Evolutionary conservation across 148 eudicot species (phyloP).

Genomic region (Vaccinium macrocarpon): DNA sequence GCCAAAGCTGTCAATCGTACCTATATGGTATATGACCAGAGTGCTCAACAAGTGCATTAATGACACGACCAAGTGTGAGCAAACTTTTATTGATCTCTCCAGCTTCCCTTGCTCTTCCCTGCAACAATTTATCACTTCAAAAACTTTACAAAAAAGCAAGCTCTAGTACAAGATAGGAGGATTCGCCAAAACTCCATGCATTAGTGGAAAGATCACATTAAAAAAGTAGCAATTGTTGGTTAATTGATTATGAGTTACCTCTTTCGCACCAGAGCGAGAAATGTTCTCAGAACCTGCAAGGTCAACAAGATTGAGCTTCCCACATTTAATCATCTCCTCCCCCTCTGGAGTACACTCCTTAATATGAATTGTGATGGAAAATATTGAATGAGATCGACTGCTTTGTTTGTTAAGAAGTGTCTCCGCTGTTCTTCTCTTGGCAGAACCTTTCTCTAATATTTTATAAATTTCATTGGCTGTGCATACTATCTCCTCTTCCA

Average conservation of each 20-base stretch:
- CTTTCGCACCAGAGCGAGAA: slow-evolving; percentile 97
- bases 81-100: slow-evolving; percentile 98
- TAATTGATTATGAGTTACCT: slow-evolving; percentile 43
- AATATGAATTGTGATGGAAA: slow-evolving; percentile 94
- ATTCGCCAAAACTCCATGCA: not conserved
- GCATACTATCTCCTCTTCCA: slow-evolving; percentile 93
- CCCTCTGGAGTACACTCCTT: slow-evolving; percentile 98
- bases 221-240: not conserved
- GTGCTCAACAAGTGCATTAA: slow-evolving; percentile 95
- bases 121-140: slow-evolving; percentile 14
- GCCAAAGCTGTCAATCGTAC: slow-evolving; percentile 29
- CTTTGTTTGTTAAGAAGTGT: slow-evolving; percentile 98
- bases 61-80: slow-evolving; percentile 95
- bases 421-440: slow-evolving; percentile 94
- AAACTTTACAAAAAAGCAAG: not conserved
- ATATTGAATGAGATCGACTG: slow-evolving; percentile 95
- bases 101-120: slow-evolving; percentile 99
- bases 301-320: slow-evolving; percentile 98
- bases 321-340: slow-evolving; percentile 97
- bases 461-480: slow-evolving; percentile 96
- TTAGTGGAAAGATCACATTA: not conserved
- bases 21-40: slow-evolving; percentile 95
- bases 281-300: slow-evolving; percentile 99
- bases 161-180: not conserved
- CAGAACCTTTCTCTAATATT: slow-evolving; percentile 93